A percentile compares a stretch with the other conserved stretches of the same genome.
Conservation (phyloP, 345 rosid genomes). For the Camelina laxa region DNA sequence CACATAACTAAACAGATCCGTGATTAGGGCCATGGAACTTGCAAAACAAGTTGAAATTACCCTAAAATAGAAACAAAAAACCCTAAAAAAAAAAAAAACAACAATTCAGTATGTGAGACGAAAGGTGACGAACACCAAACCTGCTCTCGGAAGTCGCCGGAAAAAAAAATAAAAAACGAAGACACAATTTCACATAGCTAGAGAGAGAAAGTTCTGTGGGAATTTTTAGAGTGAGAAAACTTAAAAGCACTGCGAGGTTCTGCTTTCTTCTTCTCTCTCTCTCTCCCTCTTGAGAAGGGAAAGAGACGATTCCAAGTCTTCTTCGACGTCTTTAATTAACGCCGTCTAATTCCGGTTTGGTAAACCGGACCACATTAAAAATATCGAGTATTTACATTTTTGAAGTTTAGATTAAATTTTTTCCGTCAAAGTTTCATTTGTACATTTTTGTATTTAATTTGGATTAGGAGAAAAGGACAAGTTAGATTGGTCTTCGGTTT, state of each 20-base stretch:
- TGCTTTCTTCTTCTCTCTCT: slow-evolving; percentile 23
- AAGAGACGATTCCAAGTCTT: slow-evolving; percentile 45
- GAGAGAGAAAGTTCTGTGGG: slow-evolving; percentile 7
- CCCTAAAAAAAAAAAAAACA: slow-evolving; percentile 11
- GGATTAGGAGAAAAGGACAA: background rate
- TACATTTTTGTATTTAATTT: background rate
- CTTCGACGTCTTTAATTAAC: slow-evolving; percentile 55
- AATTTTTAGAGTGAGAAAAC: slow-evolving; percentile 20
- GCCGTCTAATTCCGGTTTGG: slow-evolving; percentile 45
- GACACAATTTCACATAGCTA: slow-evolving; percentile 13
- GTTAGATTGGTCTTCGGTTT: slow-evolving; percentile 10
- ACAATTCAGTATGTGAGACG: slow-evolving; percentile 10
- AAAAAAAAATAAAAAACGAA: background rate
- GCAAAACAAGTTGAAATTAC: slow-evolving; percentile 38
- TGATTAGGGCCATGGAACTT: slow-evolving; percentile 46
- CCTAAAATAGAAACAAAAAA: slow-evolving; percentile 24
- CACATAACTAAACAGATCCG: slow-evolving; percentile 59
- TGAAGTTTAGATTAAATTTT: background rate
- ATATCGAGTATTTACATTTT: background rate
- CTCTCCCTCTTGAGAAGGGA: background rate
- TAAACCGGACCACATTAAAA: background rate
- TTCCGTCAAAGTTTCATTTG: background rate
- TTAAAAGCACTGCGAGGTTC: slow-evolving; percentile 16
- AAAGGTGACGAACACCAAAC: slow-evolving; percentile 31
- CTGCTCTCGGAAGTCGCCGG: slow-evolving; percentile 27